Base-by-base conservation (phyloP, 2,329 filamentous ascomycete genomes). In the Lasiodiplodia hormozganensis region DNA sequence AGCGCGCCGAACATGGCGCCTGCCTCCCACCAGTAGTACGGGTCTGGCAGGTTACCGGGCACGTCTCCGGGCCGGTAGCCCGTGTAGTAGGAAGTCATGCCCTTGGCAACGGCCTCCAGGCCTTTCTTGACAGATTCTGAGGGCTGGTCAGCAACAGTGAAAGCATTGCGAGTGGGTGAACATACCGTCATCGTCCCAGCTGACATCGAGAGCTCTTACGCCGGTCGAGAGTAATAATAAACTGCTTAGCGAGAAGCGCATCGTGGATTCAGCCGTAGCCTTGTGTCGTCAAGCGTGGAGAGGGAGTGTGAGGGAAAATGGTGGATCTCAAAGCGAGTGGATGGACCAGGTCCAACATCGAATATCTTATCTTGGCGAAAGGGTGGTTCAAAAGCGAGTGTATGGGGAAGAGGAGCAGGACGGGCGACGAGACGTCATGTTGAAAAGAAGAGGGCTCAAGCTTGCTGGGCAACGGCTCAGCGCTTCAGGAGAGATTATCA, bases 11-110 rank as follows among this genome's bases (percentile, higher is more conserved):
- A 81, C 76, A 81, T 79, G 69, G 79, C 80, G 51, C 79, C 79
- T 18, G 75, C 77, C 71, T 81, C 79, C 79, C 80, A 82, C 80
- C 80, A 82, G 72, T 78, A 82, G 74, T 82, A 82, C 5, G 80
- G 80, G 38, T 76, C 76, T 28, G 80, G 80, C 57, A 82, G 84
- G 72, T 91, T 86, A 64, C 85, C 89, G 23, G 68, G 68, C 12
- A 66, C 62, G 31, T 69, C 68, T 11, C 68, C 68, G 10, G 68
- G 60, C 10, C 34, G 21, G 68, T 69, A 52, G 10, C 68, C 68
- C 14, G 68, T 69, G 47, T 69, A 69, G 54, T 60, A 66, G 23
- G 53, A 53, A 11, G 49, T 54, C 68, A 69, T 69, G 14, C 62
- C 68, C 36, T 58, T 60, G 49, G 68, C 68, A 14, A 60, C 54